A percentile compares a stretch with the other conserved stretches of the same genome.
Conservation (phyloP, 176 grass and related monocot species). For the Musa acuminata region DNA sequence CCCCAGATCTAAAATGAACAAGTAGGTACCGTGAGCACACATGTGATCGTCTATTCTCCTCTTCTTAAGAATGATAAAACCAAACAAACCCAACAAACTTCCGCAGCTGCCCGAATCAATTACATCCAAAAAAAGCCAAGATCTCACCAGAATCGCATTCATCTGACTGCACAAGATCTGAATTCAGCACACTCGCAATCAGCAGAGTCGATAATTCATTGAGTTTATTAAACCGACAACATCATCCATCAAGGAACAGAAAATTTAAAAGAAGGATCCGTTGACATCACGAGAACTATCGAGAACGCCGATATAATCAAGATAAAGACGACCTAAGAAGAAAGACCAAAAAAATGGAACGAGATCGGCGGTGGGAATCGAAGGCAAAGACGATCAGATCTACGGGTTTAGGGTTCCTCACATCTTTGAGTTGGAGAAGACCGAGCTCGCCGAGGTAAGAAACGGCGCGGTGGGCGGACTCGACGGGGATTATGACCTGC, state of each 20-base stretch:
- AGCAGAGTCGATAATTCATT: not conserved
- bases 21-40: too few species aligned
- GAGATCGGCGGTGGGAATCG: not conserved
- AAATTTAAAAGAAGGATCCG: not conserved
- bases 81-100: not conserved
- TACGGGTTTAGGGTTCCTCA: slow-evolving; percentile 32
- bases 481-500: slow-evolving; percentile 93
- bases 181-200: not conserved
- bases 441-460: slow-evolving; percentile 97
- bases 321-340: not conserved
- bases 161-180: not conserved
- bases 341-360: not conserved
- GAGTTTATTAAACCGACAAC: not conserved
- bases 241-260: not conserved
- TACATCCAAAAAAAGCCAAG: not conserved
- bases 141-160: not conserved
- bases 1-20: not conserved
- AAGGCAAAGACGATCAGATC: slow-evolving; percentile 10
- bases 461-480: slow-evolving; percentile 71
- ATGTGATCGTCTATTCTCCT: not conserved
- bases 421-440: slow-evolving; percentile 96
- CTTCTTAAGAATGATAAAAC: not conserved
- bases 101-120: not conserved
- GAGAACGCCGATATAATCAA: not conserved
- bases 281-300: not conserved